Base-by-base conservation (phyloP, 345 rosid genomes). In the Erucastrum elatum region DNA sequence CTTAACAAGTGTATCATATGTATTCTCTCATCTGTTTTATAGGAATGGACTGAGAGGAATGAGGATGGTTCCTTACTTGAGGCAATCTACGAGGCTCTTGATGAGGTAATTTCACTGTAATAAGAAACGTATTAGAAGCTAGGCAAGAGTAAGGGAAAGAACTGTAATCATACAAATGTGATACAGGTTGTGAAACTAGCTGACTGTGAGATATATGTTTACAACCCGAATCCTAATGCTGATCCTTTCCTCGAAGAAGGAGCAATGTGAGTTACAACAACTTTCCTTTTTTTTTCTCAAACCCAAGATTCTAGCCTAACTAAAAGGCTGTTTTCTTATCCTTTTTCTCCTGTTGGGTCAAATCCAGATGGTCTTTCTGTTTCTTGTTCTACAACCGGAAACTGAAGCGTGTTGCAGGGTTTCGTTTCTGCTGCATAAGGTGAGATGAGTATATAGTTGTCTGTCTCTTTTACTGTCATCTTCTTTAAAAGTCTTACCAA, bases 341-440 rank as follows among this genome's bases (percentile, higher is more conserved):
- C 56, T 1, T 31, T 1, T 31, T 30, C 31, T 4, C 64, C 51
- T 56, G 53, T 27, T 55, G 71, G 30, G 55, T 62, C 66, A 69
- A 64, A 62, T 70, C 44, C 91, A 94, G 98, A 84, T 94, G 98
- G 98, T 90, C 96, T 21, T 94, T 94, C 87, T 86, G 82, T 81
- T 94, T 90, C 94, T 89, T 94, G 80, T 90, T 94, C 88, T 94
- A 94, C 84, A 94, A 94, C 72, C 83, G 97, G 44, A 94, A 94
- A 82, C 90, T 84, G 77, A 92, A 90, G 89, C 93, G 97, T 8
- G 92, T 94, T 9, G 94, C 88, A 37, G 88, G 94, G 74, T 86
- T 89, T 76, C 91, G 86, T n/a, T 90, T 88, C 85, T 83, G 88
- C 84, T 93, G 98, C 80, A 27, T 87, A 70, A 93, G 98, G 98